These are phyloP conservation scores for Zalaria obscura DNA, from an alignment of 2,329 filamentous ascomycete species.

Conservation along the genomic window DNA sequence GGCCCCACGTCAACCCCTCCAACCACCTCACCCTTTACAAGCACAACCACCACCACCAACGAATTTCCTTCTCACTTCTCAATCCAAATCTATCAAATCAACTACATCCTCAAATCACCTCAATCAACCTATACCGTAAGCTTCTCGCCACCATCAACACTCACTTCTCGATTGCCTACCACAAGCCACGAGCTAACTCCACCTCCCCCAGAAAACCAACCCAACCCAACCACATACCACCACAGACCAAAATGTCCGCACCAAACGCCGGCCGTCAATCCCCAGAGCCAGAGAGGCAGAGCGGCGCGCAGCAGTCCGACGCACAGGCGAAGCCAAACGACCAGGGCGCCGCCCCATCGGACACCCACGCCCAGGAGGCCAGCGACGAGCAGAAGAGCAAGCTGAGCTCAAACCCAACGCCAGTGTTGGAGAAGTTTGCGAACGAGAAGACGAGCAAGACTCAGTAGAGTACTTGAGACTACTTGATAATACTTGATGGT, in stretches of 20 bases:
- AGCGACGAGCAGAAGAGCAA: conserved; percentile 37
- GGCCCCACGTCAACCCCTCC: too few relatives aligned
- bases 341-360: conserved; percentile 24
- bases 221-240: conserved; percentile 11
- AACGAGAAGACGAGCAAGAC: conserved; percentile 47
- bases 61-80: too few relatives aligned
- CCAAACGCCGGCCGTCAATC: conserved; percentile 59
- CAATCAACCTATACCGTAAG: too few relatives aligned
- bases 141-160: too few relatives aligned
- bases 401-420: conserved; percentile 53
- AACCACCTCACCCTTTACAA: too few relatives aligned
- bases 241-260: conserved; percentile 45
- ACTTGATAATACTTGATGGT: too few relatives aligned
- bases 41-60: too few relatives aligned
- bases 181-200: too few relatives aligned
- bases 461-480: not conserved
- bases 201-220: not conserved
- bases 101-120: too few relatives aligned
- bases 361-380: conserved; percentile 35
- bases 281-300: conserved; percentile 56
- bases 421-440: conserved; percentile 45
- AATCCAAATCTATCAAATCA: too few relatives aligned
- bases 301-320: conserved; percentile 48
- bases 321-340: conserved; percentile 43
- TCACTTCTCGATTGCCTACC: not conserved